phyloP scores from a whole-genome alignment of 1,284 basidiomycete species.

The Golubevia pallescens region DNA sequence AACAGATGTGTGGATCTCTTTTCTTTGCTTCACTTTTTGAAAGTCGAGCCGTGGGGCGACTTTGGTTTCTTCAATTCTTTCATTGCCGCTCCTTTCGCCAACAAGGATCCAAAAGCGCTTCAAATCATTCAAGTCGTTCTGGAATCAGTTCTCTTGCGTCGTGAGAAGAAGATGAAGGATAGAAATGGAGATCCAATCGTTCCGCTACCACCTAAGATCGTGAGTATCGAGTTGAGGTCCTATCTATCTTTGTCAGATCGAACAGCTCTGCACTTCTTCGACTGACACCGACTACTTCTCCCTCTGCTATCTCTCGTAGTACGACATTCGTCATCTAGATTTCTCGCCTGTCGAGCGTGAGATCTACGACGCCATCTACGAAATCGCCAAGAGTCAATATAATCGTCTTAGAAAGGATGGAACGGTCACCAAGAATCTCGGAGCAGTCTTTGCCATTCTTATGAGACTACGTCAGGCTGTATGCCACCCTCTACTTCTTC shows the following conservation, averaged over 20 bases:
- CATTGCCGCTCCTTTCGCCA: conserved; percentile 56
- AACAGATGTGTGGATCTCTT: conserved; percentile 69
- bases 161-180: conserved; percentile 94
- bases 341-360: conserved; percentile 52
- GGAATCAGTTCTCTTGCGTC: conserved; percentile 72
- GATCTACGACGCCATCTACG: conserved; percentile 64
- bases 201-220: conserved; percentile 83
- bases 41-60: conserved; percentile 81
- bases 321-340: conserved; percentile 28
- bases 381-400: conserved; percentile 44
- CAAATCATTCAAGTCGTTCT: conserved; percentile 60
- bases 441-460: conserved; percentile 65
- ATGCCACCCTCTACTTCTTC: conserved; percentile 65
- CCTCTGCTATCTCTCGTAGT: no score
- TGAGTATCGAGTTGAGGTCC: conserved; percentile 55
- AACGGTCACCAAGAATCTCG: conserved; percentile 56
- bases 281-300: no score
- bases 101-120: conserved; percentile 48
- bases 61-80: conserved; percentile 61
- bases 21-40: conserved; percentile 74
- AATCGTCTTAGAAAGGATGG: conserved; percentile 41
- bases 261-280: no score
- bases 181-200: conserved; percentile 86
- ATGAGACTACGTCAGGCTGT: conserved; percentile 66
- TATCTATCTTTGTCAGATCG: neutral